A percentile compares a stretch with the other conserved stretches of the same genome.
phyloP scores from a whole-genome alignment of 148 eudicot genomes.

The Suaeda aralocaspica region DNA sequence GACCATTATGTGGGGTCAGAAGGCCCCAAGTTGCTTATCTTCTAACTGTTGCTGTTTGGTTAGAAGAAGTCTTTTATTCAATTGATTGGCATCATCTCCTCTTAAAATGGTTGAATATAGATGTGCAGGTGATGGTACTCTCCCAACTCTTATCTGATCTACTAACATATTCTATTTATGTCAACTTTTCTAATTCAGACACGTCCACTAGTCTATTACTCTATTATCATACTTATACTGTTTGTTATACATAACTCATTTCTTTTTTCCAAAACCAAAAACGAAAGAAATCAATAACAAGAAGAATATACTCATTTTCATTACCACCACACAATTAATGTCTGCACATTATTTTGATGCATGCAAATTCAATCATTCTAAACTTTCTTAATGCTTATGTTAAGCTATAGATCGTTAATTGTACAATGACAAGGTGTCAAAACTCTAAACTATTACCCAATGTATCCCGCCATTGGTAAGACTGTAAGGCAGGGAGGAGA shows the following conservation, averaged over 20 bases:
- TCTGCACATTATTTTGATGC: no score
- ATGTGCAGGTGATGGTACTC: background rate
- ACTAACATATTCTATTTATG: conserved; percentile 17
- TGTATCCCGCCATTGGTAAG: no score
- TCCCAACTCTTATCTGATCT: conserved; percentile 12
- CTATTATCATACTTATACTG: background rate
- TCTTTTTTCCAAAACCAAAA: background rate
- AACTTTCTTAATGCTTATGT: background rate
- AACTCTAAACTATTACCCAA: no score
- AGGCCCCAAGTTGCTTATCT: conserved; percentile 53
- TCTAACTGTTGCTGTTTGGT: conserved; percentile 33
- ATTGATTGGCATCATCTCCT: conserved; percentile 16
- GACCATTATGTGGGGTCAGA: conserved; percentile 37
- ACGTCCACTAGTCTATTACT: background rate
- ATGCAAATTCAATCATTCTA: background rate
- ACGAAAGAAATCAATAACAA: background rate
- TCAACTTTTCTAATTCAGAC: background rate
- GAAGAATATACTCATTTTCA: background rate
- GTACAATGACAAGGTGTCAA: no score
- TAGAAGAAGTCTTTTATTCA: conserved; percentile 18
- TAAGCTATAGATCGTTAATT: background rate
- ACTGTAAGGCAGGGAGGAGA: no score
- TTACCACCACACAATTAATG: background rate
- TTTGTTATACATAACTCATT: background rate
- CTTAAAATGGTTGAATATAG: conserved; percentile 2